Percentiles rank a stretch among this genome's conserved stretches.
Evolutionary conservation across 345 rosid genomes (phyloP).

Genomic region (Kandelia obovata): DNA sequence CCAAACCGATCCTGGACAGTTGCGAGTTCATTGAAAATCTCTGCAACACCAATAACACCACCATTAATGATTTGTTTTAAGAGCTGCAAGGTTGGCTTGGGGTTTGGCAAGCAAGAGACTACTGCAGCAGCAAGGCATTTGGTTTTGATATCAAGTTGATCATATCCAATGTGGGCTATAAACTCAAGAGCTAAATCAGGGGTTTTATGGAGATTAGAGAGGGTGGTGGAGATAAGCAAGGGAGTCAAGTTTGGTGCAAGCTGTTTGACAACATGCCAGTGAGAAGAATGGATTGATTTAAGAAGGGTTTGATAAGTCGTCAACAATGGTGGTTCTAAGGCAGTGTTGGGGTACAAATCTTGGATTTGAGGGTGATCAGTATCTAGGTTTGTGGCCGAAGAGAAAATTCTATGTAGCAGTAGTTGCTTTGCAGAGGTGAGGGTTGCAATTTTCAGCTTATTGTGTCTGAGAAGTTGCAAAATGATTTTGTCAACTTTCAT

Average conservation of each 20-base stretch:
- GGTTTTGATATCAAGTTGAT: slow-evolving; percentile 43
- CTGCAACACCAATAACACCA: slow-evolving; percentile 23
- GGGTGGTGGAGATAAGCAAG: slow-evolving; percentile 40
- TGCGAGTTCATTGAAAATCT: slow-evolving; percentile 50
- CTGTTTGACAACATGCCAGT: slow-evolving; percentile 80
- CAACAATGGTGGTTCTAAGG: slow-evolving; percentile 2
- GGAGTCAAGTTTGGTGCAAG: slow-evolving; percentile 40
- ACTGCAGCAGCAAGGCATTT: slow-evolving; percentile 61
- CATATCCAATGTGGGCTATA: slow-evolving; percentile 36
- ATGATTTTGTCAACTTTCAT: slow-evolving; percentile 31
- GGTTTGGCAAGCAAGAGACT: slow-evolving; percentile 51
- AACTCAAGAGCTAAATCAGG: slow-evolving; percentile 63
- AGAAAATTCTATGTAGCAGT: slow-evolving; percentile 18
- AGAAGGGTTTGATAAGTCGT: slow-evolving; percentile 15
- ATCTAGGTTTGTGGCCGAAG: slow-evolving; percentile 18
- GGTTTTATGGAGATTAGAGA: slow-evolving; percentile 41
- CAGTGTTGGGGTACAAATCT: slow-evolving; percentile 10
- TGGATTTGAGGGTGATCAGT: not conserved
- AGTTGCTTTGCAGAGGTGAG: not conserved
- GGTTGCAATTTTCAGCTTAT: slow-evolving; percentile 10
- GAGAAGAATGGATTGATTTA: slow-evolving; percentile 44
- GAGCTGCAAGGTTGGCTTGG: slow-evolving; percentile 52
- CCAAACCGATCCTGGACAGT: slow-evolving; percentile 41
- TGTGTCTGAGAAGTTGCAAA: slow-evolving; percentile 10
- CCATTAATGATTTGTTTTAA: slow-evolving; percentile 36